Conservation (phyloP, 257 asterid species). For the Solanum lycopersicoides region DNA sequence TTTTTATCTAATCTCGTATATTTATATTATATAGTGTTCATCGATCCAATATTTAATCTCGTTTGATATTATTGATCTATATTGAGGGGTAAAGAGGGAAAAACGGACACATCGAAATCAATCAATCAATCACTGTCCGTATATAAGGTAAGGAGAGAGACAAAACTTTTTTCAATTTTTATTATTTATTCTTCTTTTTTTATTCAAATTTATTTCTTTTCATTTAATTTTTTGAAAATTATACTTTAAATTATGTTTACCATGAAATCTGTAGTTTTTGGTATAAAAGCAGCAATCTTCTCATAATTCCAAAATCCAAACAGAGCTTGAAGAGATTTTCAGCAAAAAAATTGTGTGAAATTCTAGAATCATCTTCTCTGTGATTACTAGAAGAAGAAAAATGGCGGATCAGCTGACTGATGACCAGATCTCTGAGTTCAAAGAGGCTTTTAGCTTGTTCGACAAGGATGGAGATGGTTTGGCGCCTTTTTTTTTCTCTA, state of each 20-base stretch:
- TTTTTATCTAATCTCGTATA: neutral
- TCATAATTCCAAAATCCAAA: neutral
- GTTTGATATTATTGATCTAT: neutral
- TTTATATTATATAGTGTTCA: neutral
- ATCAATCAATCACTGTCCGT: neutral
- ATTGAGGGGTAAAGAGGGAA: constrained; percentile 25
- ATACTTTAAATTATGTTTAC: neutral
- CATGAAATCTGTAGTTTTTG: neutral
- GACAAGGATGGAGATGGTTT: constrained; percentile 55
- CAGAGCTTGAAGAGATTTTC: neutral
- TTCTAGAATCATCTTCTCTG: neutral
- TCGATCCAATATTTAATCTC: neutral
- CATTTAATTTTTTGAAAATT: neutral
- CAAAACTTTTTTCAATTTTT: neutral
- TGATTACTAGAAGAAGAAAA: neutral
- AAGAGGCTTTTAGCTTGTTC: constrained; percentile 47
- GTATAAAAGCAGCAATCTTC: neutral
- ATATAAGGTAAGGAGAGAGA: neutral
- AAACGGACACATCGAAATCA: constrained; percentile 3
- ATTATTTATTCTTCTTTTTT: neutral
- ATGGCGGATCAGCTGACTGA: constrained; percentile 54
- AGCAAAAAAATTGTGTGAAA: neutral
- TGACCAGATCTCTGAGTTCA: constrained; percentile 53
- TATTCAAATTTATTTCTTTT: neutral
- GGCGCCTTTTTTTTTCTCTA: neutral